Base-by-base conservation (phyloP, 129 eudicot species). In the Artemisia tridentata region DNA sequence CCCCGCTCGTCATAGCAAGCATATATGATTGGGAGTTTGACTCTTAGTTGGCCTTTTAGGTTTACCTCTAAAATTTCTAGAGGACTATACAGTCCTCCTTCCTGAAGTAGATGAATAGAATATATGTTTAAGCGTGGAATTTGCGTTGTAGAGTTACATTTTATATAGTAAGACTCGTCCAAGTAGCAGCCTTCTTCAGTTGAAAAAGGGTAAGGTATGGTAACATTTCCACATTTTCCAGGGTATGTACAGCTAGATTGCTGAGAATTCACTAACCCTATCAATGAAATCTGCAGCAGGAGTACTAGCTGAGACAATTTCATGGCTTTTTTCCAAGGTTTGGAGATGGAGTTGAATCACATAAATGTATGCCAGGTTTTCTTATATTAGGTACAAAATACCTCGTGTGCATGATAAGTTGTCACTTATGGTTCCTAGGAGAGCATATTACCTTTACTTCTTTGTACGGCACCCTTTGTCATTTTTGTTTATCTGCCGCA, bases 161-260 rank as follows among this genome's bases (percentile, higher is more conserved):
- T 23, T 73, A 72, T 54, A 56, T 57, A 60, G 74, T 66, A 72
- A 57, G 69, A 68, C 10, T 51, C 5, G 17, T 61, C 69, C 49
- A 65, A 11, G 67, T 79, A 79, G 50, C 82, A 72, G 25, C 67
- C 74, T 38, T 48, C n/a, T 66, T 34, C 20, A n/a, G n/a, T 56
- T 17, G 70, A 69, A 31, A 72, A 79, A 72, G 82, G 82, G 65
- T 65, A 79, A 65, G 41, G 65, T 57, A 79, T 66, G 57, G 74
- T 31, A n/a, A 72, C 63, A 53, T 58, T 38, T 18, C 78, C 78
- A 66, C 78, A 78, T 56, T 64, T 78, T 4, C 19, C 25, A 15
- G 72, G 53, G 57, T 77, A 78, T 8, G 4, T 52, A 21, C 23
- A n/a, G 48, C 51, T 46, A 45, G 7, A 11, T 19, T 38, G 61